Evolutionary conservation across 1,284 basidiomycete genomes (phyloP), one percentile per base, ranked within the genome.

Genomic region (Malassezia brasiliensis): DNA sequence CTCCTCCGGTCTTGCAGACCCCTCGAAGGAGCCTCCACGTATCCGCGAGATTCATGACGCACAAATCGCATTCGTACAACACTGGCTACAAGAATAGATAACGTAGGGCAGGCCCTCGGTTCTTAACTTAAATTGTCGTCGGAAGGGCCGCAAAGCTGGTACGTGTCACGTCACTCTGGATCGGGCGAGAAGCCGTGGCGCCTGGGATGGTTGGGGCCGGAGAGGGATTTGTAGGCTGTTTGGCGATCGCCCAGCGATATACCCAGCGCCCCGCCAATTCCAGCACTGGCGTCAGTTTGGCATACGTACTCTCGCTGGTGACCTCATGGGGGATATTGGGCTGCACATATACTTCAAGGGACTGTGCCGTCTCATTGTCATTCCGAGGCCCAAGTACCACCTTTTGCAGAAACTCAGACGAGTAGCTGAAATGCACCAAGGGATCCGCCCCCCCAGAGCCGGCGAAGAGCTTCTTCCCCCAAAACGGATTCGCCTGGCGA

Each of bases 1-100:
- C 31, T 63, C 60, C 51, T 66, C 67, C 47, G 65, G 52, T 1
- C 37, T 65, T 32, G 62, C 63, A 45, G 61, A 67, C 36, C 48
- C 46, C 5, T 40, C 31, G 0, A 77, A 81, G 28, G 90, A 94
- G 69, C 91, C 91, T 1, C 68, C 76, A 9, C 81, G 88, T 63
- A 93, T 96, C 63, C 79, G 80, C 56, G 80, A 83, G 65, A 85
- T 96, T 45, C 91, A 96, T 65, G 75, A 77, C 38, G 83, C 90
- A 71, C 86, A 86, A 79, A 81, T 90, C 38, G 77, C 75, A 14
- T 96, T 96, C 71, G 88, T 96, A 20, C 77, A 76, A 56, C 80
- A 79, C 41, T 96, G 91, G 91, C 72, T 96, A n/a, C 17, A 37
- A 28, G 25, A 28, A 28, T 28, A 28, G 25, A 28, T 28, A 28